Evolutionary conservation across 257 asterid genomes (phyloP).

Genomic region (Schizonepeta tenuifolia): DNA sequence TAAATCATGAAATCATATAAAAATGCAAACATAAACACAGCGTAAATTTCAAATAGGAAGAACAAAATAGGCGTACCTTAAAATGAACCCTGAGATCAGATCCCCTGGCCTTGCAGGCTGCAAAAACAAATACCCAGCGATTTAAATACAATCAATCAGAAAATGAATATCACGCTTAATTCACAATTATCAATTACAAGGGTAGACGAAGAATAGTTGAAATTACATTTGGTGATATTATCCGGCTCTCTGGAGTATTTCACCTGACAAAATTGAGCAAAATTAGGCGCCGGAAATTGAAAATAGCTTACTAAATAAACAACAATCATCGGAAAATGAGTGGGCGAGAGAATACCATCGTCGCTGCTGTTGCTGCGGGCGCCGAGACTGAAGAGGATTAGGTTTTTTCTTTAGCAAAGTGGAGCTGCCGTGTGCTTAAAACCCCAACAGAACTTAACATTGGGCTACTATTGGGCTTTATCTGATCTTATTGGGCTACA

Average conservation of each 20-base stretch:
- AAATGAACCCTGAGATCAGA: conserved; percentile 64
- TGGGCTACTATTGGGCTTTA: background rate
- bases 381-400: conserved; percentile 1
- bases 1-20: background rate
- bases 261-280: conserved; percentile 37
- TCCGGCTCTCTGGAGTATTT: conserved; percentile 59
- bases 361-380: conserved; percentile 24
- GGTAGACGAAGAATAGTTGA: background rate
- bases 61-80: conserved; percentile 39
- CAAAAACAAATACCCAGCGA: conserved; percentile 10
- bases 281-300: background rate
- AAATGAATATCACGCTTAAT: background rate
- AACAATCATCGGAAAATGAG: background rate
- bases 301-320: background rate
- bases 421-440: background rate
- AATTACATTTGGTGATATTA: conserved; percentile 46
- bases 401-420: conserved; percentile 1
- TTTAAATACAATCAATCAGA: background rate
- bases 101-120: conserved; percentile 69
- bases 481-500: too few species aligned
- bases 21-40: background rate
- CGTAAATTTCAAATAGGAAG: too few species aligned
- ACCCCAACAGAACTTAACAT: background rate
- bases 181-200: background rate
- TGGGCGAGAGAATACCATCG: conserved; percentile 27